Evolutionary conservation across 768 basidiomycete species (phyloP), one percentile per base, ranked within the genome.

Genomic region (Asterophora parasitica): DNA sequence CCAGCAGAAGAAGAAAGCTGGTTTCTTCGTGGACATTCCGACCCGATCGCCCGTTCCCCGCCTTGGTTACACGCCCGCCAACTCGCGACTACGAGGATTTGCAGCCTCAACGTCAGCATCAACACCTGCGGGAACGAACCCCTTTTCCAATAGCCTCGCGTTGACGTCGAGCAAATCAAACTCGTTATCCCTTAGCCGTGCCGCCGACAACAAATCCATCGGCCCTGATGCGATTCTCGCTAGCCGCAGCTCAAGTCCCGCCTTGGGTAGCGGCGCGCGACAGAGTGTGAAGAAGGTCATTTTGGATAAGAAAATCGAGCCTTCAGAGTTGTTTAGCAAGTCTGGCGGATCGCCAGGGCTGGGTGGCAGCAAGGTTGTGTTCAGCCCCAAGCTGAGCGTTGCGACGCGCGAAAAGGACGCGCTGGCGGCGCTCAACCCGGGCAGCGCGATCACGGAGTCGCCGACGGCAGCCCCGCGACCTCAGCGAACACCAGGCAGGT

Each of bases 271-370:
- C 57, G 87, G 80, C 35, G 73, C 67, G 49, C 74, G 84, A 46
- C 81, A 85, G 49, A 95, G 91, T 61, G 90, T 95, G 49, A 97
- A 97, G 73, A 95, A 95, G 61, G 76, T 97, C 49, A 83, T 92
- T 31, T 63, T 96, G 52, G 88, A 92, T 60, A 92, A 88, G 67
- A 91, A 85, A 61, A 72, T 89, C 12, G 85, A 88, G 43, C 76
- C 88, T 20, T 68, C 78, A 19, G 85, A 91, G 52, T 58, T 91
- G 43, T 85, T 90, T 58, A 63, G 61, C 34, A 77, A 76, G 58
- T 70, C 73, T 1, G 74, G 73, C 26, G 68, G 71, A 12, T 65
- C 67, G 27, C 75, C 78, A 32, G 70, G 73, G 44, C 44, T 64
- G 37, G 65, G 66, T 32, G 69, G 72, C 16, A 67, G 76, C 33